Base-by-base conservation (phyloP, 176 grass and related monocot genomes). In the Calamus simplicifolius region DNA sequence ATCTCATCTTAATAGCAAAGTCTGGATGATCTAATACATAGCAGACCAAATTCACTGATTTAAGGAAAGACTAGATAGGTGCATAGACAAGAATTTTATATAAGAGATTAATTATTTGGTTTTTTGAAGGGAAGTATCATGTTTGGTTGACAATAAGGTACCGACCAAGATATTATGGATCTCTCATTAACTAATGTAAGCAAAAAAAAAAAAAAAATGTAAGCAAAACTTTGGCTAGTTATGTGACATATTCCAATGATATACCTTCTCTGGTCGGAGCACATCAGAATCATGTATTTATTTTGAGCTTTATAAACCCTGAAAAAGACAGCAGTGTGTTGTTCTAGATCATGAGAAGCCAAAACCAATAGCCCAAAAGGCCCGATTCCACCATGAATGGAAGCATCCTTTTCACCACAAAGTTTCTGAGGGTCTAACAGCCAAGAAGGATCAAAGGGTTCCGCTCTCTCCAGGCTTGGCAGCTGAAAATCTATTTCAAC, bases 291-390 rank as follows among this genome's bases (percentile, higher is more conserved):
- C 51, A 74, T 90, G 64, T 85, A 79, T 3, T 62, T 77, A 3
- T 71, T 50, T 48, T 85, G 52, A 64, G 75, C 82, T 54, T 64
- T 90, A 64, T 90, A 96, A 27, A 96, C 71, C 50, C 78, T 82
- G 56, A 96, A 90, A 53, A 87, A 82, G 5, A 96, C 52, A 15
- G 58, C 73, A 7, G 86, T 87, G 62, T 74, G 62, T 74, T 90
- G 83, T 38, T 82, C 80, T 58, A 96, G 74, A 29, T 75, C 38
- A 23, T 75, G 68, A 54, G 91, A 96, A 21, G 78, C 83, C 69
- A 96, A 71, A 67, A 90, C 53, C 48, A 90, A 7, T 23, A 96
- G 64, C 17, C 83, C 91, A 67, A 96, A 96, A 21, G 83, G 91
- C 27, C 91, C 91, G 49, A 87, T 50, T 1, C 54, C 57, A 25